phyloP scores from a whole-genome alignment of 1,139 yeast genomes.

The Williopsis jadinii region DNA sequence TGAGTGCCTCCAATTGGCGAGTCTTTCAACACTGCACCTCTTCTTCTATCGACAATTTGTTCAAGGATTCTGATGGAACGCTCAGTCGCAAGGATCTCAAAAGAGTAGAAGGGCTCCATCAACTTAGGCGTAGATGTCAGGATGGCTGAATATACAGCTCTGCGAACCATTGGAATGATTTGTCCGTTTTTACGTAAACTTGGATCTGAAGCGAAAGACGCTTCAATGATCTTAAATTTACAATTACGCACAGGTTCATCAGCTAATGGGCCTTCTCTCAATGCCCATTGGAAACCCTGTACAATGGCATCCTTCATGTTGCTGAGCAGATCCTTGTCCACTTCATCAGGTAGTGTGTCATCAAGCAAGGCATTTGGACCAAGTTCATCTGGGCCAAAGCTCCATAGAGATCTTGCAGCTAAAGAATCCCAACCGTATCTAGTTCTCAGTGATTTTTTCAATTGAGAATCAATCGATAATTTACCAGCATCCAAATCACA shows the following conservation, averaged over 20 bases:
- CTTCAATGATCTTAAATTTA: conserved; percentile 66
- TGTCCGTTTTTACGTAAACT: conserved; percentile 59
- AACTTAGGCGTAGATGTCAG: conserved; percentile 73
- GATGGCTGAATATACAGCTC: conserved; percentile 80
- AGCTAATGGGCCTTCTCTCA: conserved; percentile 83
- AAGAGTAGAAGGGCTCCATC: conserved; percentile 76
- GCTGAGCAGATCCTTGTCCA: conserved; percentile 46
- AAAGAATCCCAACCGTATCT: conserved; percentile 77
- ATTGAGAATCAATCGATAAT: conserved; percentile 28
- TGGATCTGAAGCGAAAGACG: conserved; percentile 41
- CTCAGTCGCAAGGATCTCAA: conserved; percentile 50
- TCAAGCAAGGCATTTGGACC: conserved; percentile 60
- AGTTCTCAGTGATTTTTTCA: conserved; percentile 49
- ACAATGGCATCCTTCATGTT: conserved; percentile 46
- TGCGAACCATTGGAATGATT: conserved; percentile 72
- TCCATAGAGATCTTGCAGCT: conserved; percentile 79
- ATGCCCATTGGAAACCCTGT: conserved; percentile 82
- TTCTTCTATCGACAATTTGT: conserved; percentile 49
- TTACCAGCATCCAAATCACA: conserved; percentile 51
- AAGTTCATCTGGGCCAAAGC: conserved; percentile 58
- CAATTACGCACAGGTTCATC: conserved; percentile 75
- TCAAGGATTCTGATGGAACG: conserved; percentile 41
- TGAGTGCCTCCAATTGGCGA: conserved; percentile 71
- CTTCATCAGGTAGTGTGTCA: conserved; percentile 71
- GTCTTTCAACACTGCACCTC: conserved; percentile 55